Percentiles rank a stretch among this genome's conserved stretches.
Conservation (phyloP, 2,329 filamentous ascomycete species). For the Sarocladium brachiariae region DNA sequence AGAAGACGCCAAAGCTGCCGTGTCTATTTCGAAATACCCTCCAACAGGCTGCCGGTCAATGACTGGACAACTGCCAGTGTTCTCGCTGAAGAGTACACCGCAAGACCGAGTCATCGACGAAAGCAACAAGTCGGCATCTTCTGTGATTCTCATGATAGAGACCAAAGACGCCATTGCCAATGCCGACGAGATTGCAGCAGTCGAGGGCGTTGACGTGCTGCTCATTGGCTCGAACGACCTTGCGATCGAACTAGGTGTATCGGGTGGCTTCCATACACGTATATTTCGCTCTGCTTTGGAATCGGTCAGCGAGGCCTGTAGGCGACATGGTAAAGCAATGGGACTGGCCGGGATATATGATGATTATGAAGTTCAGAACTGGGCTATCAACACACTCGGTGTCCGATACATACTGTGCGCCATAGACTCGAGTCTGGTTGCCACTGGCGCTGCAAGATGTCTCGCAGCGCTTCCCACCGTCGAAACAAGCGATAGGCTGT, state of each 20-base stretch:
- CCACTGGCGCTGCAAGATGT: neutral
- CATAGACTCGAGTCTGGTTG: neutral
- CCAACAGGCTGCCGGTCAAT: slow-evolving; percentile 15
- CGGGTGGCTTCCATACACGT: slow-evolving; percentile 16
- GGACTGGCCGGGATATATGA: slow-evolving; percentile 20
- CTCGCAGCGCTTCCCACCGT: no score
- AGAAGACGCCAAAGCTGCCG: slow-evolving; percentile 18
- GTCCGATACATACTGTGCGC: slow-evolving; percentile 3
- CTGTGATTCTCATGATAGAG: slow-evolving; percentile 23
- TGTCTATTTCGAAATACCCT: slow-evolving; percentile 16
- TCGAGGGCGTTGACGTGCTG: slow-evolving; percentile 23
- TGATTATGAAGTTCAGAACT: slow-evolving; percentile 11
- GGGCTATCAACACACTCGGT: slow-evolving; percentile 7
- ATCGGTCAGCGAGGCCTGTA: slow-evolving; percentile 14
- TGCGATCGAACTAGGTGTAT: slow-evolving; percentile 19
- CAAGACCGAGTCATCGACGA: slow-evolving; percentile 12
- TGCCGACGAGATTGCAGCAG: slow-evolving; percentile 23
- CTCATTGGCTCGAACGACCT: slow-evolving; percentile 26
- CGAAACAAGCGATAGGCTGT: no score
- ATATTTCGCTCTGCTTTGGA: slow-evolving; percentile 14
- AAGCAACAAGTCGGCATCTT: slow-evolving; percentile 18
- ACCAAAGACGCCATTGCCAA: slow-evolving; percentile 17
- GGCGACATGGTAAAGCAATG: slow-evolving; percentile 16
- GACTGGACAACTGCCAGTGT: slow-evolving; percentile 12
- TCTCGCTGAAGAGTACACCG: neutral